Evolutionary conservation across 2,329 filamentous ascomycete species (phyloP).

Genomic region (Alternaria viburni): DNA sequence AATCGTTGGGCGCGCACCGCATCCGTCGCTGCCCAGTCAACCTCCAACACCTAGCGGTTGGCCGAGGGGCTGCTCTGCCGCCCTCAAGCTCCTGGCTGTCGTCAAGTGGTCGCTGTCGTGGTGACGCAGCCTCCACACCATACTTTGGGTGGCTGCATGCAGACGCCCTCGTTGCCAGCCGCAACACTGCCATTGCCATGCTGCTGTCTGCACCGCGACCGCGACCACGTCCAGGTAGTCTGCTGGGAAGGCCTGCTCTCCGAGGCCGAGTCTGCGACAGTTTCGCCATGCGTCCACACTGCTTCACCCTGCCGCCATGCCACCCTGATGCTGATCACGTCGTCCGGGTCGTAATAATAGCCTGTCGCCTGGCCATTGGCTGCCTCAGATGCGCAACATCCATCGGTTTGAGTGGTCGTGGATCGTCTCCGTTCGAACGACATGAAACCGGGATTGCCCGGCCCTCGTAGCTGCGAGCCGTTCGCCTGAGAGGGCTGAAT

Average conservation of each 20-base stretch:
- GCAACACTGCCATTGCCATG: neutral
- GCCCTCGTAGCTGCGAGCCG: conserved; percentile 14
- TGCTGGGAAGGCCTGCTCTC: neutral
- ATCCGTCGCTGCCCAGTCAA: conserved; percentile 17
- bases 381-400: conserved; percentile 23
- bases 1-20: conserved; percentile 33
- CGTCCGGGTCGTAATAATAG: conserved; percentile 11
- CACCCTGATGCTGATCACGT: conserved; percentile 12
- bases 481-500: conserved; percentile 3
- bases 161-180: conserved; percentile 5
- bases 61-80: conserved; percentile 7
- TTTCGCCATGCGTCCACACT: neutral
- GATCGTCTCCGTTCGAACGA: conserved; percentile 10
- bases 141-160: conserved; percentile 8
- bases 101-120: neutral
- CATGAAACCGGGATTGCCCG: conserved; percentile 36
- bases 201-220: neutral
- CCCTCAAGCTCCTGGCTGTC: neutral
- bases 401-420: conserved; percentile 15
- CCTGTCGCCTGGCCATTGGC: conserved; percentile 8
- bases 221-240: neutral
- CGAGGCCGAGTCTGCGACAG: conserved; percentile 13
- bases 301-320: neutral
- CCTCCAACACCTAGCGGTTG: conserved; percentile 1
- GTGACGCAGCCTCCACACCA: conserved; percentile 17